These are phyloP conservation scores for Crithidia expoeki DNA, from an alignment of 208 protist genomes.

Conservation along the genomic window DNA sequence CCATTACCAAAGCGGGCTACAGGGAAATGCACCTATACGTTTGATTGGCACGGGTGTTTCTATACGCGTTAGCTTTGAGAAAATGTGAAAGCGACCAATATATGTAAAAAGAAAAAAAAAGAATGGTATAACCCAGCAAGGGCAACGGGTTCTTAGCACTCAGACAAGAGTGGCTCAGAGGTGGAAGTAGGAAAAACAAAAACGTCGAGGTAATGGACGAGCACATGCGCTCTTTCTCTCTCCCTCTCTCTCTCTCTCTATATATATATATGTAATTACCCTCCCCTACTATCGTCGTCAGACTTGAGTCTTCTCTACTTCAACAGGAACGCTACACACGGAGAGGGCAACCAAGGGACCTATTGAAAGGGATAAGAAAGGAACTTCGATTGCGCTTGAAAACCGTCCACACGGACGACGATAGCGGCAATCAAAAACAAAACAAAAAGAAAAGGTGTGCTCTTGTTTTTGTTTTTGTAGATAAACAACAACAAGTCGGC, in stretches of 20 bases:
- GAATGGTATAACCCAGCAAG: background rate
- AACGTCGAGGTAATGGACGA: constrained; percentile 13
- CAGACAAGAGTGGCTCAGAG: background rate
- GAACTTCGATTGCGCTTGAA: constrained; percentile 1
- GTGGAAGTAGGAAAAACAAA: constrained; percentile 6
- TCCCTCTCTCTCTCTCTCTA: too few species aligned
- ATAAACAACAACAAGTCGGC: constrained; percentile 9
- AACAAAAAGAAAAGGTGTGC: background rate
- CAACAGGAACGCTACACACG: background rate
- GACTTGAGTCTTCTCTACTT: background rate
- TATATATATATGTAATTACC: constrained; percentile 5
- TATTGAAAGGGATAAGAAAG: background rate
- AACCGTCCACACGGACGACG: constrained; percentile 16
- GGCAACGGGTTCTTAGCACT: too few species aligned
- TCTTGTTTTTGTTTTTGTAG: background rate
- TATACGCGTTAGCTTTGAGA: background rate
- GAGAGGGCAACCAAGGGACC: background rate
- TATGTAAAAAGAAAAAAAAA: background rate
- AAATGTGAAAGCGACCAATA: constrained; percentile 8
- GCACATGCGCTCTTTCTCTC: too few species aligned
- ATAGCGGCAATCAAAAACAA: constrained; percentile 1
- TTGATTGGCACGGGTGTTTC: background rate
- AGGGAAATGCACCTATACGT: constrained; percentile 10
- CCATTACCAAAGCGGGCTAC: constrained; percentile 1
- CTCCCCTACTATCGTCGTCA: background rate